Base-by-base conservation (phyloP, 1,139 yeast species). In the Protomyces gravidus region DNA sequence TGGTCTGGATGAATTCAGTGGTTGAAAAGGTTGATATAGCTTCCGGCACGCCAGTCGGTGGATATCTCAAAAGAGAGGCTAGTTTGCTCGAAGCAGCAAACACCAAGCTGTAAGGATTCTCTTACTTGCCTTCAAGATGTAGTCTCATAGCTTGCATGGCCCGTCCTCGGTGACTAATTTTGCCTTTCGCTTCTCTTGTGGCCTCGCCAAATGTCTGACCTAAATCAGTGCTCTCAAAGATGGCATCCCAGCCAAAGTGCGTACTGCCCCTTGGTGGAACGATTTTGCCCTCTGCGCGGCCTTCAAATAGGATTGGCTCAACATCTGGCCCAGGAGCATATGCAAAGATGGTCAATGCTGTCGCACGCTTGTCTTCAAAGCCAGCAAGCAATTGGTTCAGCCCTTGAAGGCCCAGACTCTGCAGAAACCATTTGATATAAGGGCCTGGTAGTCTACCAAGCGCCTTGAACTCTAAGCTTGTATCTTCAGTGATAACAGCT, bases 401-500 rank as follows among this genome's bases (percentile, higher is more conserved):
- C 19, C 68, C 68, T 21, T 78, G 80, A 56, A 86, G 77, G 0
- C 96, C 96, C 64, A 89, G 71, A 15, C 81, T 74, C 63, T 83
- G 75, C 52, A 87, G 80, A 73, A 90, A 90, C 97, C 97, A 90
- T 72, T 90, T 90, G 71, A 82, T 80, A 67, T 82, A 82, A 1
- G 98, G 97, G 6, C 99, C 99, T 1, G 99, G 99, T 60, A 94
- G 79, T 17, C 83, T 84, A 57, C 86, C 83, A 70, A 86, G 78
- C 1, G 95, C 96, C 61, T 78, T 79, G 71, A 86, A 94, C 7
- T 86, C 89, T 53, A 94, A 79, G 59, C 96, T 90, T 0, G 98
- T 94, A 69, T 94, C 99, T 70, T 94, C 99, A 1, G 90, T 96
- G 60, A 94, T 77, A 0, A 89, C 97, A 0, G 97, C 94, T 0